These are phyloP conservation scores for Citeromyces hawaiiensis DNA, from an alignment of 1,139 yeast genomes.

Conservation along the genomic window DNA sequence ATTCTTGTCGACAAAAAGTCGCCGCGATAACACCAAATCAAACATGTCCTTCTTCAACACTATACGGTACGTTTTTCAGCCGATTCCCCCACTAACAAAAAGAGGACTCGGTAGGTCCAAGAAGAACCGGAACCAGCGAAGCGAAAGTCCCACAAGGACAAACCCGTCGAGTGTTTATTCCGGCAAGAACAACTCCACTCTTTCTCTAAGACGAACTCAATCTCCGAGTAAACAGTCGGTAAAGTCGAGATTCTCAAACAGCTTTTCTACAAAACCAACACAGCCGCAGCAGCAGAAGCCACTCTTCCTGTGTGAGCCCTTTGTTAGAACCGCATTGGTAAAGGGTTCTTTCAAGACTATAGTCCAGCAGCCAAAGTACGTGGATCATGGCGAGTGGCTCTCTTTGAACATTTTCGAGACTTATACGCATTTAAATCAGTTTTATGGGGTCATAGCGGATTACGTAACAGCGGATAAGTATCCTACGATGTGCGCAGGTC, in stretches of 20 bases:
- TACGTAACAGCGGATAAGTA: constrained; percentile 80
- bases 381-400: constrained; percentile 90
- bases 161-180: constrained; percentile 9
- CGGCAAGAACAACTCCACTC: constrained; percentile 21
- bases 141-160: not conserved
- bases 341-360: constrained; percentile 97
- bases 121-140: not conserved
- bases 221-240: constrained; percentile 19
- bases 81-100: not conserved
- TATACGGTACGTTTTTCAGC: not conserved
- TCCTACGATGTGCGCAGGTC: constrained; percentile 95
- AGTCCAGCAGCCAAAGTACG: constrained; percentile 89
- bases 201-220: constrained; percentile 16
- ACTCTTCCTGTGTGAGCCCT: constrained; percentile 80
- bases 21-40: not conserved
- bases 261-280: constrained; percentile 5
- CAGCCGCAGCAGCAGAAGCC: constrained; percentile 16
- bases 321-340: constrained; percentile 84
- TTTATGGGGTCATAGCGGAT: constrained; percentile 79
- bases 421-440: constrained; percentile 74
- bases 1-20: not conserved
- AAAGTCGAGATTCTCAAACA: constrained; percentile 11
- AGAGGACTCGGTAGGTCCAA: not conserved
- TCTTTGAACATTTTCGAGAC: constrained; percentile 88
- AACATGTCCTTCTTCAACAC: constrained; percentile 1